Conservation (phyloP, 1,139 yeast genomes). For the Blastobotrys aristatus region DNA sequence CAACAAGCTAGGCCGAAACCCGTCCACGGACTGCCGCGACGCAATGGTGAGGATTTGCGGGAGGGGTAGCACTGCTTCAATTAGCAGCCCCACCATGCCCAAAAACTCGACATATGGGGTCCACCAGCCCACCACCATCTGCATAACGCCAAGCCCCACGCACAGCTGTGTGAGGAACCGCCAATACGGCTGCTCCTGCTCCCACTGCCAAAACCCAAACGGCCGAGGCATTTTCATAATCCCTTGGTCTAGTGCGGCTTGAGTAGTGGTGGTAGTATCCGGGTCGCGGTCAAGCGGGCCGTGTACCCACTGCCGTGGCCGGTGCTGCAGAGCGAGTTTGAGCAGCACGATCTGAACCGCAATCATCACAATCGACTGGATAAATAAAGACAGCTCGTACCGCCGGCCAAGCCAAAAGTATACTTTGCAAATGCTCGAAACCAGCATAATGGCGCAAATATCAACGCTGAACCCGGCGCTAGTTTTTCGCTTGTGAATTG, state of each 20-base stretch:
- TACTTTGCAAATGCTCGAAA: slow-evolving; percentile 69
- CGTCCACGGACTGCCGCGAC: slow-evolving; percentile 64
- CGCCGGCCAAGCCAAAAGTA: slow-evolving; percentile 75
- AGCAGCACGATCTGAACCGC: slow-evolving; percentile 63
- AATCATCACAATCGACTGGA: slow-evolving; percentile 78
- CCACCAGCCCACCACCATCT: slow-evolving; percentile 41
- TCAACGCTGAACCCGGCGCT: slow-evolving; percentile 81
- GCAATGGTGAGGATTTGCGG: slow-evolving; percentile 78
- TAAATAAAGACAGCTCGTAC: slow-evolving; percentile 64
- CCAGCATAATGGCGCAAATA: slow-evolving; percentile 84
- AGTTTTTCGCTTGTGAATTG: slow-evolving; percentile 58
- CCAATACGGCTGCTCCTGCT: slow-evolving; percentile 59
- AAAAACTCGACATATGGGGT: slow-evolving; percentile 49
- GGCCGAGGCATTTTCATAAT: slow-evolving; percentile 33
- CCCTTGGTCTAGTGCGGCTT: neutral
- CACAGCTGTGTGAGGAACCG: slow-evolving; percentile 52
- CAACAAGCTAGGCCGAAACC: slow-evolving; percentile 68
- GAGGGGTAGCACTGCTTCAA: slow-evolving; percentile 78
- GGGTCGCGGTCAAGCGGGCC: slow-evolving; percentile 11
- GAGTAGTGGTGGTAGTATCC: neutral
- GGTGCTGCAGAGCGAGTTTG: slow-evolving; percentile 55
- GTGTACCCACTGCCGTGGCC: slow-evolving; percentile 33
- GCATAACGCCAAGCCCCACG: slow-evolving; percentile 39
- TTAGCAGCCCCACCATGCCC: slow-evolving; percentile 67
- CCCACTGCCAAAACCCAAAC: slow-evolving; percentile 82